Evolutionary conservation across 1,284 basidiomycete species (phyloP).

Genomic region (Ustilago tritici): DNA sequence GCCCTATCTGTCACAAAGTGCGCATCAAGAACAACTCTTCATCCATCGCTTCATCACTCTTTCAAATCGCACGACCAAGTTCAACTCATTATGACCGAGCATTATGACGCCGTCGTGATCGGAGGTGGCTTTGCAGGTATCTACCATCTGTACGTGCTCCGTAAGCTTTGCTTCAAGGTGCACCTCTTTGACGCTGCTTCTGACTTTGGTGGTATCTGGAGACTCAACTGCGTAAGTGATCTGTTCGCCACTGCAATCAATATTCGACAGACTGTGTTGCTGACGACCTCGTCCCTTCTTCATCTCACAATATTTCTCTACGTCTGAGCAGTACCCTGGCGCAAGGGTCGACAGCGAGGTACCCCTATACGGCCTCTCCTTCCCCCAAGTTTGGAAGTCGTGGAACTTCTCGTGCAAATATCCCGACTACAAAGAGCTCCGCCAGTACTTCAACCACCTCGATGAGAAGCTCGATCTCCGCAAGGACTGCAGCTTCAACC

Average conservation of each 20-base stretch:
- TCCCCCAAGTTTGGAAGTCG: constrained; percentile 48
- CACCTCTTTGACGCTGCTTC: constrained; percentile 51
- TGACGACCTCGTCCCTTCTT: neutral
- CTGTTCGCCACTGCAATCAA: neutral
- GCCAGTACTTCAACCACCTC: constrained; percentile 53
- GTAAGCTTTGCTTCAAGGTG: constrained; percentile 49
- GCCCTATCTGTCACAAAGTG: neutral
- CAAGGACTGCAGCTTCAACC: constrained; percentile 56
- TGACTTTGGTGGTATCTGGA: constrained; percentile 54
- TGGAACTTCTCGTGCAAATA: constrained; percentile 57
- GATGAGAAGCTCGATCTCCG: constrained; percentile 52
- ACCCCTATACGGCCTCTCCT: constrained; percentile 50
- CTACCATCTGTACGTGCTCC: constrained; percentile 41
- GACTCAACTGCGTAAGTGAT: constrained; percentile 43
- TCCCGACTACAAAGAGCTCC: constrained; percentile 52
- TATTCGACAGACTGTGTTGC: neutral
- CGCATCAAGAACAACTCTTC: neutral
- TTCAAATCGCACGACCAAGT: too few species aligned
- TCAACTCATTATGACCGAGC: constrained; percentile 36
- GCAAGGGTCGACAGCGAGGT: constrained; percentile 56
- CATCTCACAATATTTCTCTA: neutral
- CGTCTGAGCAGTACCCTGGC: constrained; percentile 34
- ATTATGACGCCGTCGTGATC: constrained; percentile 44
- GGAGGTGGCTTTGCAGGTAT: constrained; percentile 56
- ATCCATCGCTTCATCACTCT: neutral